Evolutionary conservation across 306 rosid genomes (phyloP).

Genomic region (Alnus glutinosa): DNA sequence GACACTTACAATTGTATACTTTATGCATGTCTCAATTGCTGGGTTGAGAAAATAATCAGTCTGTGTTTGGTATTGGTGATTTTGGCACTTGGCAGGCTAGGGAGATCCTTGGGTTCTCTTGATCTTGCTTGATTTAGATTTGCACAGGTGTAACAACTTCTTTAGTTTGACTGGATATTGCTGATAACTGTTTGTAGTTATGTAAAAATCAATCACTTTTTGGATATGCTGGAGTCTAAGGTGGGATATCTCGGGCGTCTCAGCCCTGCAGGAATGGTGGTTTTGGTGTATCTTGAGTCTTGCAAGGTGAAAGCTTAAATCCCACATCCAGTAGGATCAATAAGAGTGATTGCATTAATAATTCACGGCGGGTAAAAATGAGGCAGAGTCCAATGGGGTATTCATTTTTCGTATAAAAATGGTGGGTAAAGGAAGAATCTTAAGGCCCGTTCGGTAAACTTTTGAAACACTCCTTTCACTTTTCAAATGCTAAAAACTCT

Average conservation of each 20-base stretch:
- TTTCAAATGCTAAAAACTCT: no score
- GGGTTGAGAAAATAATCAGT: slow-evolving; percentile 10
- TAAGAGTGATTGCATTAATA: no score
- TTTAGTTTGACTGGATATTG: neutral
- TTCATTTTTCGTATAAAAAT: no score
- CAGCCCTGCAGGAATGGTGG: neutral
- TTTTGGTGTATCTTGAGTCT: neutral
- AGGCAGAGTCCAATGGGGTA: no score
- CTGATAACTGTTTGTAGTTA: neutral
- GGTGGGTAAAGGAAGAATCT: no score
- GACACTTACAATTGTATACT: slow-evolving; percentile 20
- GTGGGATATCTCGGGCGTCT: neutral
- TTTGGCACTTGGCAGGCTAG: neutral
- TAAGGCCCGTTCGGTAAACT: no score
- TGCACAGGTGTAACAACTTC: neutral
- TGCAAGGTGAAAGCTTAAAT: no score
- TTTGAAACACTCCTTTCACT: no score
- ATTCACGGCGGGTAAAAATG: no score
- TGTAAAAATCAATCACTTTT: neutral
- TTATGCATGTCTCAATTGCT: slow-evolving; percentile 20
- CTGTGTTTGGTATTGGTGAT: neutral
- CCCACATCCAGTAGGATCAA: no score
- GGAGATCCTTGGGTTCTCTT: neutral
- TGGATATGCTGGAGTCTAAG: no score
- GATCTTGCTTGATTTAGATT: neutral